Base-by-base conservation (phyloP, 2,329 filamentous ascomycete genomes). In the Podosphaera fusca region DNA sequence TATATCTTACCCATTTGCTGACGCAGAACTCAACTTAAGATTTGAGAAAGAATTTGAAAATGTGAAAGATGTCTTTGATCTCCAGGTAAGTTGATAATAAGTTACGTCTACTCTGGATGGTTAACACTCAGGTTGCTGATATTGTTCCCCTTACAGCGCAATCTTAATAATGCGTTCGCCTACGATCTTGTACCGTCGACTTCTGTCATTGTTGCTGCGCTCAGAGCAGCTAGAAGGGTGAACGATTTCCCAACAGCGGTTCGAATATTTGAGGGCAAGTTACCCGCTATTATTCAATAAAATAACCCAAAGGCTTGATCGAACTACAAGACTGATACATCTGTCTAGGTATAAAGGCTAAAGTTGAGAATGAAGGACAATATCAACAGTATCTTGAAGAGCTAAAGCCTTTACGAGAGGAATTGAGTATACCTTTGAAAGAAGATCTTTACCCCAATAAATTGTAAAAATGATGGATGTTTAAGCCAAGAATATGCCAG, bases 11-110 rank as follows among this genome's bases (percentile, higher is more conserved):
- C 10, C 65, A 65, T 69, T 69, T 68, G 67, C 70, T 73, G 68
- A 76, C 65, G 33, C 60, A 58, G 59, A 61, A 56, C 58, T 58
- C 58, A 67, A 61, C 36, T 58, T 68, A 70, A 98, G 92, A 76
- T 98, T 94, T 70, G 92, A 98, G 81, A 95, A 95, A 81, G 92
- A 98, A 76, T 98, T 98, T 70, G 90, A 98, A 62, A 74, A 75
- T 69, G 92, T 98, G 64, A 87, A 96, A 75, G 92, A 98, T 76
- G 90, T 96, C 69, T 98, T 98, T 73, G 92, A 98, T 82, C 87
- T 98, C 69, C 89, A 95, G 87, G 89, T 95, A 82, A 69, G 78
- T 58, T 55, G 49, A 14, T 12, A 35, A 4, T 5, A 49, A 8
- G 4, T 49, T 9, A 7, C 51, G 33, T 12, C 38, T 55, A 29